Base-by-base conservation (phyloP, 2,329 filamentous ascomycete species). In the Fusarium decemcellulare region DNA sequence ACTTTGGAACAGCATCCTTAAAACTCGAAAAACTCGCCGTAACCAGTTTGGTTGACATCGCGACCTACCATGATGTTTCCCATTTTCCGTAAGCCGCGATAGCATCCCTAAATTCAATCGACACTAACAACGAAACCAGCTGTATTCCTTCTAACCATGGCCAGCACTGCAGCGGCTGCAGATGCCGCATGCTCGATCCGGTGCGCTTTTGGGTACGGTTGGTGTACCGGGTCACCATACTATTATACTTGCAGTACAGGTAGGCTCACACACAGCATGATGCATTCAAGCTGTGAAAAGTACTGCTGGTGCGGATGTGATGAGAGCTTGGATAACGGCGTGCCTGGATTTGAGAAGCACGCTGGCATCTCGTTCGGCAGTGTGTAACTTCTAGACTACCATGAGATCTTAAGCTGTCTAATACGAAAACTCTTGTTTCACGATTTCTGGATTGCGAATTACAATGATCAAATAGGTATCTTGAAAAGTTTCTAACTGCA, bases 221-320 rank as follows among this genome's bases (percentile, higher is more conserved):
- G 54, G 54, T 58, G 54, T 8, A 18, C 7, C 11, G 30, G 15
- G 6, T 32, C 34, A 2, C 43, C 54, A 14, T 58, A 42, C 8
- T 40, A 8, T 2, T 58, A 58, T 23, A 39, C 12, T n/a, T 58
- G 54, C 36, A 29, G 34, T 14, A 18, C n/a, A 32, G 54, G 54
- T 27, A 50, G 54, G 9, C 44, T 58, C 15, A 12, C 40, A 12
- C 32, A 32, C 9, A 10, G 14, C 8, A 40, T 8, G 6, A 32
- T 43, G 9, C 54, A 58, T 12, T 40, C 54, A 5, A 18, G 44
- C 18, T 58, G 54, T 14, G 37, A 50, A 7, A 42, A 11, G 16
- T 50, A 42, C 7, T 58, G 54, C 12, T 58, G 54, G 54, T 58
- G 54, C 15, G 44, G 54, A 5, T 58, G 54, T 23, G 54, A 58